phyloP scores from a whole-genome alignment of 106 monocot genomes.

The Hemerocallis citrina region DNA sequence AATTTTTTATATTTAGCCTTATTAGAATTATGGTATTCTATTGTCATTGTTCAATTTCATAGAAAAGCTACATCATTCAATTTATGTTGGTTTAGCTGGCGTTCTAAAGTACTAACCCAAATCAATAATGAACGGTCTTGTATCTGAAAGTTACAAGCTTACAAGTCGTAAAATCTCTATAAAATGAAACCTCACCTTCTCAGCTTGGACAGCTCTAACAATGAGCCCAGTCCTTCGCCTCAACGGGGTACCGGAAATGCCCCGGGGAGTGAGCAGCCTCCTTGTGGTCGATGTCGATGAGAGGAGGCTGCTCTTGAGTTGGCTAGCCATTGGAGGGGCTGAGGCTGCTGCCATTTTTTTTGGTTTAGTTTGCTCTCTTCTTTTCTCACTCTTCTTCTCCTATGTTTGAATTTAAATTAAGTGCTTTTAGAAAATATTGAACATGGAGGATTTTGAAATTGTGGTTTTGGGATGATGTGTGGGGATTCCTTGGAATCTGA shows the following conservation, averaged over 20 bases:
- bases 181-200: constrained; percentile 44
- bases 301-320: constrained; percentile 41
- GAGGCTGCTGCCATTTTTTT: constrained; percentile 23
- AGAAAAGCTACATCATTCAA: too few relatives aligned
- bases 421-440: not conserved
- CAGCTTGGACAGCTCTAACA: constrained; percentile 68
- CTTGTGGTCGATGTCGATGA: constrained; percentile 10
- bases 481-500: constrained; percentile 10
- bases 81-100: too few relatives aligned
- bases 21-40: too few relatives aligned
- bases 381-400: not conserved
- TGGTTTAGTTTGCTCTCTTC: not conserved
- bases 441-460: not conserved
- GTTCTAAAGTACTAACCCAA: too few relatives aligned
- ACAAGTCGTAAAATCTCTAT: not conserved
- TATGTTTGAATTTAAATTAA: not conserved
- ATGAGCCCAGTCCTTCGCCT: constrained; percentile 43
- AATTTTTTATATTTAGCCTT: too few relatives aligned
- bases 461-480: constrained; percentile 5
- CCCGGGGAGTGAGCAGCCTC: constrained; percentile 29
- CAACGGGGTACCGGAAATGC: constrained; percentile 52
- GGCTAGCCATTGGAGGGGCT: constrained; percentile 57
- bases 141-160: not conserved
- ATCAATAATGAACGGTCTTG: too few relatives aligned
- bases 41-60: too few relatives aligned